Evolutionary conservation across 495 filamentous ascomycete species (phyloP).

Genomic region (Immersiella caudata): DNA sequence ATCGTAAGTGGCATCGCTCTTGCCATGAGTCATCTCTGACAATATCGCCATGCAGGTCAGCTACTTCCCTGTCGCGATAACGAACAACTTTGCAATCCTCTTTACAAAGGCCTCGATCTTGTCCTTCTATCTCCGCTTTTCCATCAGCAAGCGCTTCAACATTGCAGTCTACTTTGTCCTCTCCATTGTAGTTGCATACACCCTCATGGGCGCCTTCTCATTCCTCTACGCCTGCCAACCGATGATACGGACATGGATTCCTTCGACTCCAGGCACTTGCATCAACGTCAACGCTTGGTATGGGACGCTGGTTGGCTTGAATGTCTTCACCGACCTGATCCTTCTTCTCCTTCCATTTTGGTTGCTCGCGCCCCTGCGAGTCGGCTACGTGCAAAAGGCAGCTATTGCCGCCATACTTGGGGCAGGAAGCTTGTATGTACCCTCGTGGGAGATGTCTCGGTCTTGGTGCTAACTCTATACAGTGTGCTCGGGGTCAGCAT

Average conservation of each 20-base stretch:
- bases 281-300: constrained; percentile 18
- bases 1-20: background rate
- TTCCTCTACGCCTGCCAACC: constrained; percentile 28
- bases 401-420: constrained; percentile 27
- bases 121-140: constrained; percentile 32
- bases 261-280: constrained; percentile 4
- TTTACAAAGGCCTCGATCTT: constrained; percentile 32
- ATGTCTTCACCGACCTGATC: constrained; percentile 24
- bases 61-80: constrained; percentile 19
- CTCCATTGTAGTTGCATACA: constrained; percentile 21
- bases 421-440: constrained; percentile 32
- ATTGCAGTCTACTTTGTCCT: constrained; percentile 23
- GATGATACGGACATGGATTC: constrained; percentile 25
- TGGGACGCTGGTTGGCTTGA: constrained; percentile 17
- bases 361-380: constrained; percentile 22
- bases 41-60: constrained; percentile 12
- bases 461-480: background rate
- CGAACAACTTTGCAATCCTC: constrained; percentile 21
- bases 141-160: constrained; percentile 23
- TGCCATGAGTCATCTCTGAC: background rate
- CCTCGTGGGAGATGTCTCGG: background rate
- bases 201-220: constrained; percentile 17
- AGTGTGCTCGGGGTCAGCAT: constrained; percentile 32
- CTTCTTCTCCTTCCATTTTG: constrained; percentile 25
- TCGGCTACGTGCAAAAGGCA: constrained; percentile 18